These are phyloP conservation scores for Cylindrotheca fusiformis DNA, from an alignment of 108 stramenopile genomes.

Conservation along the genomic window DNA sequence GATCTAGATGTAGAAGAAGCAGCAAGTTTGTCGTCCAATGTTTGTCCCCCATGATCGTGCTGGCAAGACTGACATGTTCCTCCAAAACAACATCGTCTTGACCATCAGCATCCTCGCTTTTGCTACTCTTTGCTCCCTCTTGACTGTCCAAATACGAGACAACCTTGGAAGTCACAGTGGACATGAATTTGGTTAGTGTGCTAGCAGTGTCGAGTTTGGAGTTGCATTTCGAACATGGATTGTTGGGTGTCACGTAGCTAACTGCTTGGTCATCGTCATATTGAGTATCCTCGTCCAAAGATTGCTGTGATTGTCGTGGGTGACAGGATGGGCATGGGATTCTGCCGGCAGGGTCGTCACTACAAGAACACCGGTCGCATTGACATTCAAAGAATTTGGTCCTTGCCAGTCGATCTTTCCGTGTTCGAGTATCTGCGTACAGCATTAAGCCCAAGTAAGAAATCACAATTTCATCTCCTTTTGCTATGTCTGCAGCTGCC, in stretches of 20 bases:
- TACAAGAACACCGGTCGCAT: slow-evolving; percentile 58
- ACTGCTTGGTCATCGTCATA: slow-evolving; percentile 75
- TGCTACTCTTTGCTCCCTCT: slow-evolving; percentile 28
- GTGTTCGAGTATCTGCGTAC: slow-evolving; percentile 52
- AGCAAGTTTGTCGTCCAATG: slow-evolving; percentile 68
- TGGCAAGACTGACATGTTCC: slow-evolving; percentile 37
- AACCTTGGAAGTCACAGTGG: slow-evolving; percentile 34
- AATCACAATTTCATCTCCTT: slow-evolving; percentile 74
- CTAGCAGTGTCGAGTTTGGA: background rate
- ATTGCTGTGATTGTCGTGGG: slow-evolving; percentile 50
- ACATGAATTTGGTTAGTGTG: slow-evolving; percentile 16
- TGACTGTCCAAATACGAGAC: slow-evolving; percentile 23
- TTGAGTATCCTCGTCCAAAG: slow-evolving; percentile 76
- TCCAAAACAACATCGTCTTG: slow-evolving; percentile 42
- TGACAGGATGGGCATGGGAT: slow-evolving; percentile 74
- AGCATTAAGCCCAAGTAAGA: slow-evolving; percentile 69
- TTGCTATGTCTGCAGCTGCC: slow-evolving; percentile 56
- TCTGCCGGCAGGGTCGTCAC: slow-evolving; percentile 47
- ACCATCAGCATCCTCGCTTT: slow-evolving; percentile 33
- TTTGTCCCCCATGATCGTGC: slow-evolving; percentile 50
- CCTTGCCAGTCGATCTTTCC: slow-evolving; percentile 43
- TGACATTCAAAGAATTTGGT: slow-evolving; percentile 72
- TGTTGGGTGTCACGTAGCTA: slow-evolving; percentile 37
- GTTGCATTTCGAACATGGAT: background rate
- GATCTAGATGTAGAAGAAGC: slow-evolving; percentile 36